These are phyloP conservation scores for Russula ochroleuca DNA, from an alignment of 768 basidiomycete genomes.

Conservation along the genomic window DNA sequence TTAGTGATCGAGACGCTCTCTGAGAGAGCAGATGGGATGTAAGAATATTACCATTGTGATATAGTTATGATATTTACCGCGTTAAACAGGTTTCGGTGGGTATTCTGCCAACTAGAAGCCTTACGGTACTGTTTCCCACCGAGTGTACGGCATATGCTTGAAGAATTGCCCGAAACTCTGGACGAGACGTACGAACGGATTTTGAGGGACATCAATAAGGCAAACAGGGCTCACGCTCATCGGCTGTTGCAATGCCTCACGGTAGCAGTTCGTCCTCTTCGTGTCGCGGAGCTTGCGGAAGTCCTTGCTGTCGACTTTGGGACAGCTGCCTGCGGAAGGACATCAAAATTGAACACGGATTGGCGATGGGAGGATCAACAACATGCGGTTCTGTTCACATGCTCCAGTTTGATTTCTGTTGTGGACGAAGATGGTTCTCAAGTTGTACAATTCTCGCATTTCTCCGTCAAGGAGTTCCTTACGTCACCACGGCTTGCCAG, in stretches of 20 bases:
- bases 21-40: conserved; percentile 8
- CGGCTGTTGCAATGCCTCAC: conserved; percentile 9
- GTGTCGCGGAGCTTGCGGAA: conserved; percentile 1
- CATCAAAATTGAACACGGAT: not conserved
- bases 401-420: not conserved
- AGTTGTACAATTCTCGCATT: conserved; percentile 3
- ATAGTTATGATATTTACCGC: not conserved
- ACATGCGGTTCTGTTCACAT: not conserved
- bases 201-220: too few relatives aligned
- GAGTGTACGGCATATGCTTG: not conserved
- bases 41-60: not conserved
- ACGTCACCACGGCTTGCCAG: not conserved
- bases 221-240: conserved; percentile 1
- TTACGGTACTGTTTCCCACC: not conserved
- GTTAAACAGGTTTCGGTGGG: not conserved
- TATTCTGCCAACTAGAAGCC: not conserved
- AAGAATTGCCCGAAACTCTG: not conserved
- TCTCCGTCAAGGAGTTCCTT: conserved; percentile 5
- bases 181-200: conserved; percentile 9
- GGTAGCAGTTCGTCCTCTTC: not conserved
- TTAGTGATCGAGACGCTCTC: not conserved
- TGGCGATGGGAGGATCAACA: conserved; percentile 5
- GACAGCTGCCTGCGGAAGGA: not conserved
- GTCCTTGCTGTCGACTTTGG: conserved; percentile 7
- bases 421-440: not conserved